phyloP scores from a whole-genome alignment of 2,329 filamentous ascomycete genomes.

The Sarocladium kiliense region DNA sequence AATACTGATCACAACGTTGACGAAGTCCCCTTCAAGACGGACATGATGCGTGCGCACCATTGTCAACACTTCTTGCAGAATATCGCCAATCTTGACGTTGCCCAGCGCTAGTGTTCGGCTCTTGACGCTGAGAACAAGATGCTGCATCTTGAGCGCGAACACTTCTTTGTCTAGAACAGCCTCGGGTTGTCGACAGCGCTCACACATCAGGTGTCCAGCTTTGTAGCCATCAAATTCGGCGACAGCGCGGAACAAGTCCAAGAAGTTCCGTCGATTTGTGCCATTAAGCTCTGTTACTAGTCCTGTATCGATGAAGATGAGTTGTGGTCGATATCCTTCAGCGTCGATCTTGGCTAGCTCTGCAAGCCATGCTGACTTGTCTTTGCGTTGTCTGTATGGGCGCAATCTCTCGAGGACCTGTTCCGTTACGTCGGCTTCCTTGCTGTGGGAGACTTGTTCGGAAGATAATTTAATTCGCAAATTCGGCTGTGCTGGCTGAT shows the following conservation, averaged over 20 bases:
- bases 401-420: constrained; percentile 75
- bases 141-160: constrained; percentile 95
- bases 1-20: constrained; percentile 96
- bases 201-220: constrained; percentile 91
- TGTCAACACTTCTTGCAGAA: constrained; percentile 79
- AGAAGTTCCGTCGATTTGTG: constrained; percentile 81
- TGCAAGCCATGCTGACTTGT: constrained; percentile 65
- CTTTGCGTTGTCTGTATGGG: constrained; percentile 59
- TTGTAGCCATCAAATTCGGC: constrained; percentile 97
- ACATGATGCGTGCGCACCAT: constrained; percentile 96
- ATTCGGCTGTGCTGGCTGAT: constrained; percentile 70
- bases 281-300: constrained; percentile 90
- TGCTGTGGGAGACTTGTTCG: constrained; percentile 33
- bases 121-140: constrained; percentile 88
- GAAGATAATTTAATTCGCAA: constrained; percentile 34
- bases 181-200: constrained; percentile 87
- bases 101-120: constrained; percentile 84
- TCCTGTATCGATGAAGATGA: constrained; percentile 96
- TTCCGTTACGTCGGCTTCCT: constrained; percentile 74
- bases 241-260: constrained; percentile 91
- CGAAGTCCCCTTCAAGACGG: constrained; percentile 91
- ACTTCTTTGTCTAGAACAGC: constrained; percentile 84
- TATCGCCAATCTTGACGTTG: constrained; percentile 93
- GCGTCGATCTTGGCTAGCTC: constrained; percentile 72
- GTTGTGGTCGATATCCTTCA: constrained; percentile 87